phyloP scores from a whole-genome alignment of 2,329 filamentous ascomycete genomes.

The Talaromyces sp. region DNA sequence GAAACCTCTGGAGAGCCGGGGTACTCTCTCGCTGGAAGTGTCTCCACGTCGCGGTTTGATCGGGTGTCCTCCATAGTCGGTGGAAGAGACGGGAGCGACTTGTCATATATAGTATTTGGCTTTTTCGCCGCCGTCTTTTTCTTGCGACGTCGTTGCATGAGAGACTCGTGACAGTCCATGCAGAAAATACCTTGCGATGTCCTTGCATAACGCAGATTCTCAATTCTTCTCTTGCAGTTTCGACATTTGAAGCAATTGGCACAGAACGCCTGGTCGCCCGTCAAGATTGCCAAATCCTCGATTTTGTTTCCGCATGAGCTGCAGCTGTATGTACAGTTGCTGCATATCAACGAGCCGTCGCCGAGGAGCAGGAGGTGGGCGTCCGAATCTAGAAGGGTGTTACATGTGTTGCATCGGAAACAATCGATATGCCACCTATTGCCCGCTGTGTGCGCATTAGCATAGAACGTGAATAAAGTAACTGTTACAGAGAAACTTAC shows the following conservation, averaged over 20 bases:
- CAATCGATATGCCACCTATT: conserved; percentile 99
- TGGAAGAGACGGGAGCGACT: conserved; percentile 86
- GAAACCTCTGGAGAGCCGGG: conserved; percentile 45
- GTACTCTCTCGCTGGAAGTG: conserved; percentile 58
- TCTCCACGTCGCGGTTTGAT: conserved; percentile 56
- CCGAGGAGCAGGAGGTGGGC: conserved; percentile 95
- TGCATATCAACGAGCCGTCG: conserved; percentile 97
- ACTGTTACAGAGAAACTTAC: conserved; percentile 52
- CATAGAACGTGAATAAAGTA: background rate
- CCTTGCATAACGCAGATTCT: conserved; percentile 94
- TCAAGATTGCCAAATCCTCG: conserved; percentile 94
- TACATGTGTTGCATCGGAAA: conserved; percentile 95
- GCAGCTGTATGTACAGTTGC: conserved; percentile 99
- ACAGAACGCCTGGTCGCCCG: conserved; percentile 96
- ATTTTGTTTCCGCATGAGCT: conserved; percentile 97
- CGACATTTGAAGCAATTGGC: conserved; percentile 94
- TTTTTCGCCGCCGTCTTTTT: conserved; percentile 53
- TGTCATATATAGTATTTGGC: conserved; percentile 67
- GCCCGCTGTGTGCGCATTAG: conserved; percentile 61
- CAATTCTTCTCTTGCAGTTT: conserved; percentile 98
- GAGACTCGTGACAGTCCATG: conserved; percentile 95
- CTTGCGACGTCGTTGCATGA: conserved; percentile 90
- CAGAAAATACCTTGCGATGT: conserved; percentile 99
- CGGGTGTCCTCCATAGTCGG: conserved; percentile 63
- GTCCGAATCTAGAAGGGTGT: conserved; percentile 93